Evolutionary conservation across 2,329 filamentous ascomycete genomes (phyloP).

Genomic region (Colletotrichum truncatum): DNA sequence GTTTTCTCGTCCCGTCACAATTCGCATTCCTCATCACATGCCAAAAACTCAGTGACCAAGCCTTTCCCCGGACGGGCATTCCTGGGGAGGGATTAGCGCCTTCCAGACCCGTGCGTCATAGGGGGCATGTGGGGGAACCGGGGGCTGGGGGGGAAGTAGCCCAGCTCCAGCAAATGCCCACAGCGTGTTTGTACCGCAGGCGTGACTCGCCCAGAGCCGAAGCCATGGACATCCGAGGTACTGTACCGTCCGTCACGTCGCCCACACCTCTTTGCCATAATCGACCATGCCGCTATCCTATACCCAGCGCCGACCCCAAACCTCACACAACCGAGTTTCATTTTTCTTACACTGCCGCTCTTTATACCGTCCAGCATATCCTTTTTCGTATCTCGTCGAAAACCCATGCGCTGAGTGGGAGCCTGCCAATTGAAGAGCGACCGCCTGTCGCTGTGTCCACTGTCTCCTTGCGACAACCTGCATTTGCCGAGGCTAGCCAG

Average conservation of each 20-base stretch:
- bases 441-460: not conserved
- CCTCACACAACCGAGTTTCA: not conserved
- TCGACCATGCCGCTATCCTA: not conserved
- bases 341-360: not conserved
- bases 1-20: constrained; percentile 3
- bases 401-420: constrained; percentile 17
- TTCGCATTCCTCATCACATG: constrained; percentile 27
- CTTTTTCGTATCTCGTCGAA: not conserved
- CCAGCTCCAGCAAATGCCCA: not conserved
- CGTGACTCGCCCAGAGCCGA: constrained; percentile 27
- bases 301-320: not conserved
- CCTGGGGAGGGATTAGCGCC: constrained; percentile 14
- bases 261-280: not conserved
- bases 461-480: not conserved
- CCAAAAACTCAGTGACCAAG: constrained; percentile 9
- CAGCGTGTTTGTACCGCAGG: constrained; percentile 11
- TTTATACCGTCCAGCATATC: not conserved
- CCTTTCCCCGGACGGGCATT: constrained; percentile 24
- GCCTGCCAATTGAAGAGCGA: constrained; percentile 9
- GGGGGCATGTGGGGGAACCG: constrained; percentile 26
- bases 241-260: not conserved
- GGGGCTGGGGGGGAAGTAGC: not conserved
- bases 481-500: constrained; percentile 28
- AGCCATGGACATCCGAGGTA: constrained; percentile 28
- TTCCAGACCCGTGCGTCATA: constrained; percentile 25